Evolutionary conservation across 176 grass and related monocot genomes (phyloP), one percentile per base, ranked within the genome.

Genomic region (Rhynchospora breviuscula): DNA sequence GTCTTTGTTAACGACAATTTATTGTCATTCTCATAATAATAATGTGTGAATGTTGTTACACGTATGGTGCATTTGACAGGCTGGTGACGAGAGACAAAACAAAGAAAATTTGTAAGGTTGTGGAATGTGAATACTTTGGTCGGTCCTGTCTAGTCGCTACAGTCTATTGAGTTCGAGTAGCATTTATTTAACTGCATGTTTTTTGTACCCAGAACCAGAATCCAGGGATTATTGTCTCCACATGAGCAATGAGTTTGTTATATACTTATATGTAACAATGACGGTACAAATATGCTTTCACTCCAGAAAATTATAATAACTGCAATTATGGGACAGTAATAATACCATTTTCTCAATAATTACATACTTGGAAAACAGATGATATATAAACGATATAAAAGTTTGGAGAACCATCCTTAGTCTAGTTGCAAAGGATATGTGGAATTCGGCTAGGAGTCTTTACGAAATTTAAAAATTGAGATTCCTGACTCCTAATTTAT

Each of bases 71-170:
- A 77, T 74, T 85, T 65, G 54, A 78, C 47, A 85, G 57, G 54
- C 54, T 77, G 58, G 33, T 62, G 13, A 82, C 2, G 44, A 81
- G 44, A 44, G 43, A 64, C 40, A 43, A 48, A 51, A 82, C 57
- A 81, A 63, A 21, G 7, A 17, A 14, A 17, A 67, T 54, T 67
- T 82, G 80, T 64, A 82, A 52, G 45, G 23, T 82, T 82, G 44
- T 82, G 62, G 48, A 49, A 67, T 67, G 80, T 65, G 80, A 62
- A 56, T 82, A 23, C 26, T 82, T 81, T 82, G 61, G 62, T 17
- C 12, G 80, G 62, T 65, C 67, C 33, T 63, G 17, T 61, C 8
- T 60, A 46, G 8, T 19, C 11, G 5, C 29, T 29, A 63, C 5
- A 9, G n/a, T 21, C n/a, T 19, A 81, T 8, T 63, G 26, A 60